phyloP scores from a whole-genome alignment of 192 early-diverging fungal genomes.

The Podila epigama region DNA sequence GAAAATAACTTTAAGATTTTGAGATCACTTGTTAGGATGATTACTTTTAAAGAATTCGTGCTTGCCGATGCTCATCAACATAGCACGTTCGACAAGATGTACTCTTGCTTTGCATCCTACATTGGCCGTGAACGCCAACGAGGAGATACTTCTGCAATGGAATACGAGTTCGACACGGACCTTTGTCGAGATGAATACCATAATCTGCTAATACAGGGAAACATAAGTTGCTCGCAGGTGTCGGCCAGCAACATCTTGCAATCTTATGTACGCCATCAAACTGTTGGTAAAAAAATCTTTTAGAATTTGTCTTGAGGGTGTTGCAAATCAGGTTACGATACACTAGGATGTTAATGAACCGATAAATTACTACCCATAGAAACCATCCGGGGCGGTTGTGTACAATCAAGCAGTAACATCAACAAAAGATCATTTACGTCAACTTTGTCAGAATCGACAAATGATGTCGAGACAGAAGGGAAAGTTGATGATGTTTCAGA shows the following conservation, averaged over 20 bases:
- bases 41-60: constrained; percentile 4
- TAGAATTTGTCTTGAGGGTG: no score
- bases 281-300: not conserved
- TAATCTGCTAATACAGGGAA: not conserved
- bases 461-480: not conserved
- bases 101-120: constrained; percentile 1
- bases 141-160: not conserved
- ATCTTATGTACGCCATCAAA: not conserved
- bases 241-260: not conserved
- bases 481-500: not conserved
- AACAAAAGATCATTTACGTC: not conserved
- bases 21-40: constrained; percentile 19
- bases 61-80: constrained; percentile 6
- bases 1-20: no score
- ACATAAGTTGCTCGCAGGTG: not conserved
- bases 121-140: constrained; percentile 2
- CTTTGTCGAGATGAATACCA: not conserved
- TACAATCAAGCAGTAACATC: not conserved
- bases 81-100: constrained; percentile 2
- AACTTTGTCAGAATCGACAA: not conserved
- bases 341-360: no score
- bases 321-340: no score
- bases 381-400: constrained; percentile 1
- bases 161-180: not conserved
- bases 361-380: no score